Evolutionary conservation across 768 basidiomycete species (phyloP), one percentile per base, ranked within the genome.

Genomic region (Xerocomus brunneocitrinus): DNA sequence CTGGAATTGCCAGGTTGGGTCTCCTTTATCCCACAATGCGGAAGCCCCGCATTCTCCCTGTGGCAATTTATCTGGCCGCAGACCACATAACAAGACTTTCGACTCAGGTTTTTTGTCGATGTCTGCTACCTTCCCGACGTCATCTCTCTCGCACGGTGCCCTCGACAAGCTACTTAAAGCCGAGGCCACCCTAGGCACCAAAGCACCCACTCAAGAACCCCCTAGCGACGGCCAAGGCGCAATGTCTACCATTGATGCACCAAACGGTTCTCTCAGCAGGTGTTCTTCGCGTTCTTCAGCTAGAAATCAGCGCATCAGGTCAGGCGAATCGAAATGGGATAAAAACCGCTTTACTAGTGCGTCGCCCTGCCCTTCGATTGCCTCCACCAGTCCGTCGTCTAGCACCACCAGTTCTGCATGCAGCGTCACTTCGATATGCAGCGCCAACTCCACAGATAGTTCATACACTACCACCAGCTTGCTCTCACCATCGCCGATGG

Each of bases 101-200:
- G 58, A 63, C 59, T 54, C 64, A 57, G 57, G 58, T n/a, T 46
- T 58, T 38, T 54, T 50, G 58, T 59, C 58, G 32, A 60, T 57
- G 60, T 57, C 66, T 49, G 28, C 55, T 51, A 54, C 63, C 10
- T 51, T 53, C 54, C 64, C 70, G 54, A 70, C 64, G 62, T 66
- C 68, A 64, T 69, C 70, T 42, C 53, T 70, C 58, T 70, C 68
- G 8, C 50, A 59, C 50, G 62, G 49, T 47, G 64, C 66, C 54
- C 55, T 70, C 49, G 68, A 71, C 53, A 58, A 53, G 57, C 57
- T 69, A 66, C 70, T 68, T 69, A 69, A 69, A 40, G 58, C 58
- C 25, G 66, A 67, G 50, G 30, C 55, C 54, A 52, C 63, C 55
- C 57, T 50, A 53, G 65, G 60, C 38, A 28, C 49, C 52, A 51